phyloP scores from a whole-genome alignment of 73 alveolate genomes.

The Tetrahymena malaccensis region DNA sequence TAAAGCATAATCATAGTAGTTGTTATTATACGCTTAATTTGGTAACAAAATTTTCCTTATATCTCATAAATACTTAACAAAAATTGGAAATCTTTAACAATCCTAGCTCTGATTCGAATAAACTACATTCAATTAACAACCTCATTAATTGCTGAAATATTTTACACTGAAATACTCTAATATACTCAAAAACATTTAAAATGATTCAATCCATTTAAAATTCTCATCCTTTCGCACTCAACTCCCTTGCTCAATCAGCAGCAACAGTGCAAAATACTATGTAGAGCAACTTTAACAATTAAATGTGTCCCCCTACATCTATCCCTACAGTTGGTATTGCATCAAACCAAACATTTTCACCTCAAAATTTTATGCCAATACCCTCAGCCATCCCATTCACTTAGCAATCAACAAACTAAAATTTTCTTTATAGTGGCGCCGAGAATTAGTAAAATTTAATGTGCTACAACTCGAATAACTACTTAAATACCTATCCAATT shows the following conservation, averaged over 20 bases:
- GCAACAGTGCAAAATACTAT: background rate
- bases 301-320: background rate
- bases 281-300: background rate
- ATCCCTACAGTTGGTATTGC: background rate
- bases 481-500: background rate
- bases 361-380: background rate
- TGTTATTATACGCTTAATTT: background rate
- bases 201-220: background rate
- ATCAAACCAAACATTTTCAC: background rate
- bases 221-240: background rate
- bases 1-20: background rate
- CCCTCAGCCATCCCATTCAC: background rate
- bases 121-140: background rate
- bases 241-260: background rate
- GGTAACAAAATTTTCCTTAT: background rate
- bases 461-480: background rate
- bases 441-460: background rate
- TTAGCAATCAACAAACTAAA: background rate
- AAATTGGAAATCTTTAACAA: background rate
- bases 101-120: background rate
- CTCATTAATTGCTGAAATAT: background rate
- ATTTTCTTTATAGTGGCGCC: background rate
- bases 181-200: background rate
- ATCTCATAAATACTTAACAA: background rate
- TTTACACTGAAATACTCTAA: background rate